Evolutionary conservation across 306 rosid genomes (phyloP).

Genomic region (Vigna mungo): DNA sequence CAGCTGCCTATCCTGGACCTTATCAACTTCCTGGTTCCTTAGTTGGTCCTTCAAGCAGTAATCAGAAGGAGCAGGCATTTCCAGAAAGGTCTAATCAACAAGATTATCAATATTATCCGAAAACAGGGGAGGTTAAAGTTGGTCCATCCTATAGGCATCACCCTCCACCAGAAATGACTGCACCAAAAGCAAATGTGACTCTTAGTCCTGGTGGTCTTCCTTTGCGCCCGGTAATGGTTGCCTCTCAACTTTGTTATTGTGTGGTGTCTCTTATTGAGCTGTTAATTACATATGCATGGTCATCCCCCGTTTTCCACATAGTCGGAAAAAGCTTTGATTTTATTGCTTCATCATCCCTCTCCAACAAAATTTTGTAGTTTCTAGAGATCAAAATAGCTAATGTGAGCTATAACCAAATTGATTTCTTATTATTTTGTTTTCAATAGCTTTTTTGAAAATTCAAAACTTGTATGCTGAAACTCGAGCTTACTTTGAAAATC

Average conservation of each 20-base stretch:
- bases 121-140: constrained; percentile 83
- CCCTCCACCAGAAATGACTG: constrained; percentile 72
- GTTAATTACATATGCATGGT: constrained; percentile 30
- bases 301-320: constrained; percentile 17
- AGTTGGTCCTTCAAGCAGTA: constrained; percentile 65
- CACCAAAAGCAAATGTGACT: constrained; percentile 58
- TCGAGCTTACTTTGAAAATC: constrained; percentile 2
- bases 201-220: constrained; percentile 88
- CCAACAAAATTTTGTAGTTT: constrained; percentile 16
- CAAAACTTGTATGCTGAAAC: constrained; percentile 32
- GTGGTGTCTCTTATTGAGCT: constrained; percentile 38
- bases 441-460: constrained; percentile 26
- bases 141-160: constrained; percentile 90
- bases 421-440: constrained; percentile 22
- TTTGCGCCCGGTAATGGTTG: constrained; percentile 81
- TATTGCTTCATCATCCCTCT: constrained; percentile 7
- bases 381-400: constrained; percentile 23
- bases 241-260: constrained; percentile 42
- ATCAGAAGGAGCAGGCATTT: constrained; percentile 72
- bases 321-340: constrained; percentile 9
- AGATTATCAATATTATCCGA: constrained; percentile 84
- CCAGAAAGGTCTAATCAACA: constrained; percentile 93
- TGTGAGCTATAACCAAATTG: constrained; percentile 18
- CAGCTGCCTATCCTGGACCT: constrained; percentile 67
- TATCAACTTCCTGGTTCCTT: constrained; percentile 69